Evolutionary conservation across 352 stramenopile genomes (phyloP), one percentile per base, ranked within the genome.

Genomic region (Pythium pyrilobum): DNA sequence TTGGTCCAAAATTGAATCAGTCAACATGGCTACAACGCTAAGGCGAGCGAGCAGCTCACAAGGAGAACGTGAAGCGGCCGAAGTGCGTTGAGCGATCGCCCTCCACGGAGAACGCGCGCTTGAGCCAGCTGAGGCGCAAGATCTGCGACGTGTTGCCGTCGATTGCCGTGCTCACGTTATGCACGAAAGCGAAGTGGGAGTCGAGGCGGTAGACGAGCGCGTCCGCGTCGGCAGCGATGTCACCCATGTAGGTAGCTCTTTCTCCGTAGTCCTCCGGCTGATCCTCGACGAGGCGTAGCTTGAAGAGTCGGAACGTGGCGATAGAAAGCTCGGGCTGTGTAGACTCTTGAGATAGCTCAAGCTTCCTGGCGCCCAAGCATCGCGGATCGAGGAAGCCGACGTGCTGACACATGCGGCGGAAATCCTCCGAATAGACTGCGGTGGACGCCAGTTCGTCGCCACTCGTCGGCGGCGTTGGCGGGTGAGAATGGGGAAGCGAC

Each of bases 141-240:
- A 85, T 76, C 55, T 73, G 65, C 15, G 72, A 72, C 28, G 74
- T 85, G 46, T 85, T 82, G 34, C 74, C 69, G 40, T 82, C 72
- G 6, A 85, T 61, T 11, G 37, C 42, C 1, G 58, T 55, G 20
- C 51, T 59, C 21, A 74, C 59, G 29, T 56, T 61, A 23, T n/a
- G 69, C 34, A 55, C 29, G 39, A 82, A 85, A 34, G 42, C 45
- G 28, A 71, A 79, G 15, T 72, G 46, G 15, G 66, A 41, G 32
- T 82, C 74, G 23, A 82, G 61, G 16, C 47, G 56, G 29, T 72
- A 81, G 8, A 55, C 40, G 5, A 56, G 37, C 18, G 48, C 25
- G 24, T 58, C 28, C n/a, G 28, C 8, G 18, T 32, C 8, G 15
- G 18, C 20, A 10, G 32, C 34, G 29, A 59, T 36, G 20, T 21